Base-by-base conservation (phyloP, 2,329 filamentous ascomycete species). In the Xylariaceae sp. region DNA sequence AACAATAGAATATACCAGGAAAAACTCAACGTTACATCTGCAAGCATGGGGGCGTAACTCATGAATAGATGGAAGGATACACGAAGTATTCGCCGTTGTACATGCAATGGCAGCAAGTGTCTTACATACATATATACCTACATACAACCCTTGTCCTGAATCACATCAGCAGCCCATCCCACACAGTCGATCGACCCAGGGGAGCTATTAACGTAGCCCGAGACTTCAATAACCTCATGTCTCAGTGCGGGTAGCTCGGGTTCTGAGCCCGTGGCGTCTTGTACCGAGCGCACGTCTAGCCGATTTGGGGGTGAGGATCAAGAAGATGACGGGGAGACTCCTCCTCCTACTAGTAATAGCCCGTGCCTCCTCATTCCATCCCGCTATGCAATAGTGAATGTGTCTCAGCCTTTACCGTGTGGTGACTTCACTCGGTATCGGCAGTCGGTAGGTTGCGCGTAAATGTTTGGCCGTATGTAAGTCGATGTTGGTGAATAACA, bases 61-160 rank as follows among this genome's bases (percentile, higher is more conserved):
- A 11, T 8, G 42, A 3, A 45, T 5, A 15, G 23, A 51, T 23
- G 49, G 30, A 51, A 51, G 39, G 11, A 15, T 51, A 18, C 4
- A 30, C 58, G 4, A 42, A 45, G 42, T 45, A 13, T 30, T 30
- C 23, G 37, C 37, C 15, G n/a, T 35, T 42, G 34, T 44, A 42
- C 35, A 13, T 42, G 37, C 9, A 42, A 42, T 54, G 54, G 62
- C 59, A 56, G 53, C 56, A 56, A 64, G 50, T 51, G 47, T 63
- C 62, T 64, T 55, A 64, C 61, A 55, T 64, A 60, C 60, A 58
- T 57, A 45, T n/a, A 15, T 15, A 60, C 55, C 56, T 55, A 53
- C 48, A 60, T 59, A 50, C 51, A 57, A 30, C 54, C 52, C 30
- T 42, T 35, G 23, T 47, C 37, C 17, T n/a, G 39, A 18, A 56